Conservation (phyloP, 192 early-diverging fungal species). For the Ambispora gerdemannii region DNA sequence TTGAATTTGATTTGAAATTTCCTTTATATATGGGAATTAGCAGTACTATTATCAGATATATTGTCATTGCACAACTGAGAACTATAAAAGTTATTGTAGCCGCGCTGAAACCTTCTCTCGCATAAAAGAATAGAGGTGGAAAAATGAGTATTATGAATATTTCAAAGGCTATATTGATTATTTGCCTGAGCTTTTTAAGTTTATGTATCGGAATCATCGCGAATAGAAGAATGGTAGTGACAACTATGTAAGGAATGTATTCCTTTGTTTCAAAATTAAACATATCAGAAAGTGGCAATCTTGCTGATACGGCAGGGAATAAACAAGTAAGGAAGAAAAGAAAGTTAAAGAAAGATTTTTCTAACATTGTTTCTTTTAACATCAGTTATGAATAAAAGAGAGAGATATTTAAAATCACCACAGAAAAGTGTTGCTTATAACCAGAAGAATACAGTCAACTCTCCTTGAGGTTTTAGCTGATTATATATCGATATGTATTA, state of each 20-base stretch:
- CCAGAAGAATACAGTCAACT: too few species aligned
- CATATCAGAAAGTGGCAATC: constrained; percentile 14
- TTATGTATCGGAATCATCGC: not conserved
- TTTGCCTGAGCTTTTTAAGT: not conserved
- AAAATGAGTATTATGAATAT: not conserved
- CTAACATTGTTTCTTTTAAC: too few species aligned
- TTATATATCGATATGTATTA: too few species aligned
- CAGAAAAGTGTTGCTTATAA: too few species aligned
- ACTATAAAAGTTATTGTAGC: not conserved
- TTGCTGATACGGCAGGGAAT: constrained; percentile 10
- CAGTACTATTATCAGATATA: not conserved
- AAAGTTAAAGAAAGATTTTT: not conserved
- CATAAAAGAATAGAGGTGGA: not conserved
- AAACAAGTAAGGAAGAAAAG: constrained; percentile 9
- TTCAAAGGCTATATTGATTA: not conserved
- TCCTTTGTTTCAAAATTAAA: constrained; percentile 6
- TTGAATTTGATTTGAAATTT: too few species aligned
- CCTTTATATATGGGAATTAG: not conserved
- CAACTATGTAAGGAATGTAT: constrained; percentile 4
- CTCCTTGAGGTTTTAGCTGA: too few species aligned
- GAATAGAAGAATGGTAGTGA: not conserved
- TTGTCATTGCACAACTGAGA: not conserved
- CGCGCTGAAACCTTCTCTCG: not conserved
- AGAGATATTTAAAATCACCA: too few species aligned
- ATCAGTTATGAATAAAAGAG: too few species aligned